A percentile compares a stretch with the other conserved stretches of the same genome.
phyloP scores from a whole-genome alignment of 2,329 filamentous ascomycete genomes.

The Chrysosphaeria jannelii region DNA sequence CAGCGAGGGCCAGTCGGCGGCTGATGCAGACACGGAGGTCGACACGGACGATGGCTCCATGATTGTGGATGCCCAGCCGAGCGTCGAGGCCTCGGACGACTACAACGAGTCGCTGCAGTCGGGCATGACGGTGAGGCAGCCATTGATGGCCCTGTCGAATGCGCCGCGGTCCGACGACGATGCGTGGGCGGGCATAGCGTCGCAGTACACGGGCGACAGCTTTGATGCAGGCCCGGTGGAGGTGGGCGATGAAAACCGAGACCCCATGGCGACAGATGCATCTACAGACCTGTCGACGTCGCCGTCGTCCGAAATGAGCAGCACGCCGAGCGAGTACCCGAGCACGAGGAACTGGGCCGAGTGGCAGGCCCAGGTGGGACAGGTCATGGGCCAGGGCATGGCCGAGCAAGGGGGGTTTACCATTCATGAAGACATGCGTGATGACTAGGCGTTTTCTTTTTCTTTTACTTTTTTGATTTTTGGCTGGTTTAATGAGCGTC shows the following conservation, averaged over 20 bases:
- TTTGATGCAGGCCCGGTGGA: constrained; percentile 4
- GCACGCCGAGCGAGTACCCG: constrained; percentile 24
- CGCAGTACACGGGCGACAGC: constrained; percentile 5
- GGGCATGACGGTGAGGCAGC: not conserved
- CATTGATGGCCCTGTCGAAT: not conserved
- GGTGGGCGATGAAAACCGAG: constrained; percentile 20
- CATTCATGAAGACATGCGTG: constrained; percentile 5
- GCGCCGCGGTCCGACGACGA: constrained; percentile 19
- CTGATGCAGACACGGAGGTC: too few relatives aligned
- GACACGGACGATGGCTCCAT: too few relatives aligned
- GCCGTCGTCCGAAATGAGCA: constrained; percentile 9
- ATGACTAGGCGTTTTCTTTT: constrained; percentile 1
- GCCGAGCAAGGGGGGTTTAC: constrained; percentile 3
- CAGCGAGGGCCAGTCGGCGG: constrained; percentile 9
- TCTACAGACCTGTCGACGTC: constrained; percentile 2
- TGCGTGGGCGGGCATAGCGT: constrained; percentile 25
- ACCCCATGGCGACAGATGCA: constrained; percentile 8
- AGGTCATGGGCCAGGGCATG: constrained; percentile 1
- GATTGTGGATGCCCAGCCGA: too few relatives aligned
- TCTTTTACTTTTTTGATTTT: not conserved
- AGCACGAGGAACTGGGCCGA: constrained; percentile 15
- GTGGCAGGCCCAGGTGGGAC: constrained; percentile 4
- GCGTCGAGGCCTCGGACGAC: constrained; percentile 9
- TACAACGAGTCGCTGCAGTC: constrained; percentile 31
- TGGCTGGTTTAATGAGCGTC: not conserved